Base-by-base conservation (phyloP, 1,284 basidiomycete genomes). In the Coniferiporia sulphurascens region DNA sequence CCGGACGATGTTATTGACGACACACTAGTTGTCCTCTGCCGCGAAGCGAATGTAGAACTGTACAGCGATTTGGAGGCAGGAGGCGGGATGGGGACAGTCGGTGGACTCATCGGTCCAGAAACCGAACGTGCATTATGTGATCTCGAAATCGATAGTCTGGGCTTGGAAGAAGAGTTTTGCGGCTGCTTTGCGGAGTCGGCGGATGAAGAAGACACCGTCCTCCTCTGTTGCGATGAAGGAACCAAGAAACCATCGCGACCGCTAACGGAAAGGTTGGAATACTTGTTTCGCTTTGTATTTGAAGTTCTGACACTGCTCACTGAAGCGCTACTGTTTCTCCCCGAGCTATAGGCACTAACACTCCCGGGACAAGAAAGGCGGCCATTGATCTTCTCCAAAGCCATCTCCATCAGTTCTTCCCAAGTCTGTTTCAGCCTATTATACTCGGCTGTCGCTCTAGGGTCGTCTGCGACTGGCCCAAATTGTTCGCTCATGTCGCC, bases 341-440 rank as follows among this genome's bases (percentile, higher is more conserved):
- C 81, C 53, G 84, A 85, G 65, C 76, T 80, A 15, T 60, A 62
- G 60, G 73, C 73, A 62, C 82, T 70, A 10, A 79, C 78, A 67
- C 89, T 91, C 27, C 74, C 70, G 8, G 89, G 82, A 35, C 87
- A 77, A 45, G 88, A 88, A 63, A 78, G 82, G 63, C 73, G 80
- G 8, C 81, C 84, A 41, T 70, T 73, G 15, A 89, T 72, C 46
- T 80, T 79, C 62, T 93, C 90, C 43, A 76, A 76, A 35, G 78
- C 83, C 90, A 93, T 93, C 35, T 90, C 88, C 63, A 84, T 79
- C 38, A 93, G 72, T 71, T 93, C 91, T 35, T 70, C 72, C 87
- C 88, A 93, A 1, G 89, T 89, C 70, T 92, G 89, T 48, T 82
- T 70, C 34, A 91, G 74, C 19, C 90, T 81, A 4, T 76, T 73